Conservation (phyloP, 257 asterid species). For the Nicotiana benthamiana region DNA sequence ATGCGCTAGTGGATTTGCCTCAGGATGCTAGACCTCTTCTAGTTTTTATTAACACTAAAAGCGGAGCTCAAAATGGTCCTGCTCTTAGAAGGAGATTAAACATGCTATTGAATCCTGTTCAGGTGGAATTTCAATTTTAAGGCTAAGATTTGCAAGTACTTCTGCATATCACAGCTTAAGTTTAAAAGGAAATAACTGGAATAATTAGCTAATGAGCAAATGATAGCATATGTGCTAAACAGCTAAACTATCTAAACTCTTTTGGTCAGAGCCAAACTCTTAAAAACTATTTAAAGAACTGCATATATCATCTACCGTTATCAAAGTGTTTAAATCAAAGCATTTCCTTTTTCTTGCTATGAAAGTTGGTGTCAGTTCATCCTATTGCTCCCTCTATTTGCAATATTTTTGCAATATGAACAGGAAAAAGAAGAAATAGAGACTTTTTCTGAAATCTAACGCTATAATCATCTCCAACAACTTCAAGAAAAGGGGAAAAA, state of each 20-base stretch:
- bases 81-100: conserved; percentile 60
- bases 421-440: neutral
- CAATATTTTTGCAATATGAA: neutral
- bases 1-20: conserved; percentile 52
- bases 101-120: conserved; percentile 74
- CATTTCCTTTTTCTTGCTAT: neutral
- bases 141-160: too few relatives aligned
- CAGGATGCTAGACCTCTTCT: conserved; percentile 76
- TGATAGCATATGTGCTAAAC: neutral
- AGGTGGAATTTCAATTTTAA: conserved; percentile 35
- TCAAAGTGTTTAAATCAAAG: neutral
- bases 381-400: neutral
- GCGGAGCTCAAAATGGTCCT: conserved; percentile 81
- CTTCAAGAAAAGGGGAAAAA: neutral
- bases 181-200: neutral
- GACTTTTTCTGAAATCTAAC: neutral
- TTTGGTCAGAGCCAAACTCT: neutral
- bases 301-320: neutral
- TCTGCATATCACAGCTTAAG: neutral
- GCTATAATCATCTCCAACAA: neutral
- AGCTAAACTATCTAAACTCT: neutral
- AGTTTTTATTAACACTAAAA: conserved; percentile 68
- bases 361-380: neutral
- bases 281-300: neutral
- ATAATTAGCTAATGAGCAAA: conserved; percentile 2